Evolutionary conservation across 352 stramenopile genomes (phyloP).

Genomic region (Pythium aquatile): DNA sequence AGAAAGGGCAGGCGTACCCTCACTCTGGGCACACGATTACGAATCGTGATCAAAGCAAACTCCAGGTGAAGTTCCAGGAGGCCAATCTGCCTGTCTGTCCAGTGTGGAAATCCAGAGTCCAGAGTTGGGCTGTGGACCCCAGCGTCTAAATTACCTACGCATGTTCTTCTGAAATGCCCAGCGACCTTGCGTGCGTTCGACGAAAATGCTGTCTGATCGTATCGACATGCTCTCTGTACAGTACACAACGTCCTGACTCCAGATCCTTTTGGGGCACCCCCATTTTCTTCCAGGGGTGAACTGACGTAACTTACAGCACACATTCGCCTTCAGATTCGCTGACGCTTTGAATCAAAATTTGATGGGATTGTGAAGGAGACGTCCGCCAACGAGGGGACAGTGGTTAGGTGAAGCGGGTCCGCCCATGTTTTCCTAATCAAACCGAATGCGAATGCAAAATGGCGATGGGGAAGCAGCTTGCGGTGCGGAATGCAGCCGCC

Average conservation of each 20-base stretch:
- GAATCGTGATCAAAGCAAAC: neutral
- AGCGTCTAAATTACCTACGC: neutral
- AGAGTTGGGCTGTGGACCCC: neutral
- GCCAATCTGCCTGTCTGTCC: neutral
- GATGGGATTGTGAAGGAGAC: neutral
- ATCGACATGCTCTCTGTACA: neutral
- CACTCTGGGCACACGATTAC: neutral
- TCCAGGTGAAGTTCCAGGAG: neutral
- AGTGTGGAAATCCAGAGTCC: neutral
- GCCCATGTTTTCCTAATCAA: neutral
- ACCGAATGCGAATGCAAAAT: constrained; percentile 6
- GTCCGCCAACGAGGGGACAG: neutral
- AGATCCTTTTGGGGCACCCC: neutral
- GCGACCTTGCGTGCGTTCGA: neutral
- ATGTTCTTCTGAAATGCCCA: neutral
- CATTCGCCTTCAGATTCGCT: no score
- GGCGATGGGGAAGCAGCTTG: neutral
- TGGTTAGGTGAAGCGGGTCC: constrained; percentile 27
- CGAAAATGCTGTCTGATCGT: constrained; percentile 3
- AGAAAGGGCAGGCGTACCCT: neutral
- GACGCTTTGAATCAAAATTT: neutral
- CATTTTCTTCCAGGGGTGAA: neutral
- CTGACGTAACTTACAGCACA: neutral
- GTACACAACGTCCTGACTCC: neutral
- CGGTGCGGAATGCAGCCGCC: neutral